Percentiles rank a stretch among this genome's conserved stretches.
phyloP scores from a whole-genome alignment of 202 grass and related monocot genomes.

The Elaeis oleifera region DNA sequence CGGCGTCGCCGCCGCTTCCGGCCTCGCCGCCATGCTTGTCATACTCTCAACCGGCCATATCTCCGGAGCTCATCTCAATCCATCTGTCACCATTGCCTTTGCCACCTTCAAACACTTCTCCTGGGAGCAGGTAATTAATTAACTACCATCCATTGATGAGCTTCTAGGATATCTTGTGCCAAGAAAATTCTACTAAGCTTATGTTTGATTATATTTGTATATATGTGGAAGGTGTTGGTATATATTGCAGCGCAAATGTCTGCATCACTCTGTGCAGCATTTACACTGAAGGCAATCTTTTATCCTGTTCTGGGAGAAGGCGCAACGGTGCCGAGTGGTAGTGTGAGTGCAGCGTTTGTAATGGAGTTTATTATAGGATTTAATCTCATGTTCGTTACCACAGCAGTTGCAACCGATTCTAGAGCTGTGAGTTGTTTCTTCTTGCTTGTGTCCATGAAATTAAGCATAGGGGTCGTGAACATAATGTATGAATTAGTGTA shows the following conservation, averaged over 20 bases:
- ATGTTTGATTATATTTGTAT: too few relatives aligned
- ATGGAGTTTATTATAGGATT: conserved; percentile 16
- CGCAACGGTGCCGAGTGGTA: conserved; percentile 5
- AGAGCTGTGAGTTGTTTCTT: not conserved
- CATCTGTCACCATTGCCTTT: conserved; percentile 14
- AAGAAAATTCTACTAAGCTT: too few relatives aligned
- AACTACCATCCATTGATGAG: too few relatives aligned
- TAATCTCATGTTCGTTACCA: conserved; percentile 14
- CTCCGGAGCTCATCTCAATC: conserved; percentile 14
- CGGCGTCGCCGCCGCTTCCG: not conserved
- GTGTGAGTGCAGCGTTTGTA: not conserved
- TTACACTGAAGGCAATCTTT: conserved; percentile 4
- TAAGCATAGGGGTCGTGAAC: too few relatives aligned
- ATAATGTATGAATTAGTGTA: too few relatives aligned
- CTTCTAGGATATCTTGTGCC: too few relatives aligned
- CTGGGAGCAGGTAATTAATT: not conserved
- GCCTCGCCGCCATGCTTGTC: conserved; percentile 7
- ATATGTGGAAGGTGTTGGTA: too few relatives aligned
- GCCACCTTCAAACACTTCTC: conserved; percentile 8
- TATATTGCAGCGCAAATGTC: conserved; percentile 1
- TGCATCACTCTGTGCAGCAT: conserved; percentile 12
- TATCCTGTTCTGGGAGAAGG: conserved; percentile 2
- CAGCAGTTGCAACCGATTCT: conserved; percentile 10
- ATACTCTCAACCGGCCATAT: conserved; percentile 8
- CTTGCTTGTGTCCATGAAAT: too few relatives aligned